Base-by-base conservation (phyloP, 1,284 basidiomycete species). In the Marasmius fiardii region DNA sequence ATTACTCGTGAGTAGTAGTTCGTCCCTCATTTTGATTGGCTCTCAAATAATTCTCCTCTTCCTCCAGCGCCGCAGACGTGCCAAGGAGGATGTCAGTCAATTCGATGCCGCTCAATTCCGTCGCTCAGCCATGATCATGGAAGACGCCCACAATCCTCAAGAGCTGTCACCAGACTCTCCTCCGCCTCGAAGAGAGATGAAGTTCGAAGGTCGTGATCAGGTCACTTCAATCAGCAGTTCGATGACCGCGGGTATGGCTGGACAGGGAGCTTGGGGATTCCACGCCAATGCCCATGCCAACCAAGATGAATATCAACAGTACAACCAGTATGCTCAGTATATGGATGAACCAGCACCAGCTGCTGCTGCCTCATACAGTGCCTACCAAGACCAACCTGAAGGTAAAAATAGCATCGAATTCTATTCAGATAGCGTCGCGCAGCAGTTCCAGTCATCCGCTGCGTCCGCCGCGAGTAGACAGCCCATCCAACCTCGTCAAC, bases 71-170 rank as follows among this genome's bases (percentile, higher is more conserved):
- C 53, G 55, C 21, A 18, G 41, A 24, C 58, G 61, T 31, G 43
- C 48, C 14, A 45, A 24, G 18, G 47, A 52, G 23, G 52, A 56
- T 4, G 54, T 51, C 12, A n/a, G 55, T 23, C 57, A 58, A 11
- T 62, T 62, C 48, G 52, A 57, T 43, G 61, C 61, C 23, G 52
- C 57, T 14, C 57, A 58, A 47, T 62, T 62, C 55, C 61, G 61
- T 51, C 52, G 55, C 31, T 62, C 61, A 37, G 61, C 61, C 2
- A 62, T 62, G 61, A 53, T 58, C 37, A 56, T 62, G 52, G 43
- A 56, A 6, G 59, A 60, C 20, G 57, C 47, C 26, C 26, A 31
- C 24, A 47, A 33, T 16, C 16, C 45, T 14, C 53, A 41, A 2
- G 11, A 16, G 11, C 39, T 16, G 7, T 18, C 39, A 6, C 39